Base-by-base conservation (phyloP, 176 grass and related monocot species). In the Musa troglodytarum region DNA sequence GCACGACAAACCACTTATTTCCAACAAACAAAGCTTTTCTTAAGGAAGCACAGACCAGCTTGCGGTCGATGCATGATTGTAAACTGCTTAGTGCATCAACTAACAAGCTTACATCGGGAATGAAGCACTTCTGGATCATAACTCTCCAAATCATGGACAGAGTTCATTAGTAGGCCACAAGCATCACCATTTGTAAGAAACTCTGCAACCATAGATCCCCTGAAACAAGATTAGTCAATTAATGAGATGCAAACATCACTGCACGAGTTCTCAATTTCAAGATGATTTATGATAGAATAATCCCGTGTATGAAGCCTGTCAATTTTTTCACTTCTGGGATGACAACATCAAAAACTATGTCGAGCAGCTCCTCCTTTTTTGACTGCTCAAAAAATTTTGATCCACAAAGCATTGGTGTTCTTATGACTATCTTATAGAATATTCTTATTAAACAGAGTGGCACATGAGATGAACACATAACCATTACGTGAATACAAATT, bases 151-250 rank as follows among this genome's bases (percentile, higher is more conserved):
- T 96, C 87, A 3, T 71, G 11, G 21, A 77, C 25, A 10, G 85
- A 86, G 79, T 88, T 96, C 67, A 81, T 87, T 71, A 88, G 68
- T 1, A 85, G 93, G 10, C 89, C 89, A 74, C 17, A 65, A 16
- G 62, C 54, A 76, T 90, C 79, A 71, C 85, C 85, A 76, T 88
- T 85, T 56, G 82, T 79, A 82, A 96, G 87, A 86, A 92, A 96
- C 51, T 92, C 78, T 0, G 89, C 85, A 59, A 90, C 79, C 51
- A 17, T 0, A 74, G 89, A 90, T 74, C 73, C 89, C 87, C 85
- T 92, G 64, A 58, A 77, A 24, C 59, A 63, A 80, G 19, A 58
- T 23, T 63, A 8, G 14, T 16, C 9, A 10, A 52, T 19, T 73
- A 49, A 11, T 28, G 21, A 19, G 17, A 23, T 19, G 10, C 52